Evolutionary conservation across 2,329 filamentous ascomycete species (phyloP).

Genomic region (Alternaria triticimaculans): DNA sequence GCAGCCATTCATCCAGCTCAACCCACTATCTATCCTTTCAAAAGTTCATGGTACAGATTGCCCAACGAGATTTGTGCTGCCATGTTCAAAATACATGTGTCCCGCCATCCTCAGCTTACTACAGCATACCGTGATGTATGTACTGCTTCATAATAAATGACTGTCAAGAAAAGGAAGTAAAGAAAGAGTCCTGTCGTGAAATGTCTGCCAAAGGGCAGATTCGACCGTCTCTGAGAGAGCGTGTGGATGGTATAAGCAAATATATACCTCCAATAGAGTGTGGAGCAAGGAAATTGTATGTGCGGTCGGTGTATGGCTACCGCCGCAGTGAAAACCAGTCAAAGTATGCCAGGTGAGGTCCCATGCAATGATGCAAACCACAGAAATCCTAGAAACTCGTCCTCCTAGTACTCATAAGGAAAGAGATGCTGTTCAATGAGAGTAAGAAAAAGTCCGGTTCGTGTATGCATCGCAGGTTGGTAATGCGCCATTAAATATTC

Average conservation of each 20-base stretch:
- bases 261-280: conserved; percentile 13
- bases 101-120: conserved; percentile 3
- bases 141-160: conserved; percentile 15
- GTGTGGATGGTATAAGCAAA: conserved; percentile 13
- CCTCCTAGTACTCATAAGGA: conserved; percentile 33
- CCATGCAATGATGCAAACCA: conserved; percentile 21
- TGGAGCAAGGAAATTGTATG: conserved; percentile 22
- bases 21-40: conserved; percentile 19
- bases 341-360: conserved; percentile 36
- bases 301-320: conserved; percentile 19
- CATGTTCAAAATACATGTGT: conserved; percentile 11
- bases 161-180: conserved; percentile 16
- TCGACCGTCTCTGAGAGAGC: conserved; percentile 5
- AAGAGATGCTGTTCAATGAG: conserved; percentile 35
- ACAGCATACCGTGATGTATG: conserved; percentile 3
- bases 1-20: conserved; percentile 18
- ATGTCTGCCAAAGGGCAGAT: conserved; percentile 5
- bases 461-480: conserved; percentile 39
- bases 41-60: conserved; percentile 14
- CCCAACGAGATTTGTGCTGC: conserved; percentile 14
- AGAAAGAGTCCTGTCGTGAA: conserved; percentile 7
- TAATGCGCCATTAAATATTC: conserved; percentile 48
- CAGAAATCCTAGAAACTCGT: conserved; percentile 33
- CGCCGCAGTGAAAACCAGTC: conserved; percentile 29
- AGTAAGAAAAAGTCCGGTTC: conserved; percentile 40